These are phyloP conservation scores for Prototheca wickerhamii DNA, from an alignment of 163 green algal species.

Conservation along the genomic window DNA sequence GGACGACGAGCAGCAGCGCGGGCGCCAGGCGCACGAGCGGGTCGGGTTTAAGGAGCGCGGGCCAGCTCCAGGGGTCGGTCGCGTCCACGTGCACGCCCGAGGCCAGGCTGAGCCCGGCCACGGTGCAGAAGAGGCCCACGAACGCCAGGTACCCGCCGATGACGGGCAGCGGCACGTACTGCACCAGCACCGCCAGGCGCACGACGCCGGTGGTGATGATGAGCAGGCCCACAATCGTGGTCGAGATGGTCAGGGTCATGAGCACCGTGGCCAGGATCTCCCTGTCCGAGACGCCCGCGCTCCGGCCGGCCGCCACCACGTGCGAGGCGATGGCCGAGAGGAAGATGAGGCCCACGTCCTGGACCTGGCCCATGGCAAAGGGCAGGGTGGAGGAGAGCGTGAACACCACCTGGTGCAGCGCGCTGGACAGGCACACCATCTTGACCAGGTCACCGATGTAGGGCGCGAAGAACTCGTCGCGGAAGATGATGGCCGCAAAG, in stretches of 20 bases:
- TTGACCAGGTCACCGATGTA: constrained; percentile 58
- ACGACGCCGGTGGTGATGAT: constrained; percentile 15
- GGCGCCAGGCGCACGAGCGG: constrained; percentile 51
- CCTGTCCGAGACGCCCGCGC: constrained; percentile 2
- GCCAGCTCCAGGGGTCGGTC: constrained; percentile 26
- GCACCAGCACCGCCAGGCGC: constrained; percentile 41
- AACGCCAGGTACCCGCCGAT: constrained; percentile 75
- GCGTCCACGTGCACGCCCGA: constrained; percentile 23
- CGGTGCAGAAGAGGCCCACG: constrained; percentile 64
- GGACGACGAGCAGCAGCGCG: constrained; percentile 17
- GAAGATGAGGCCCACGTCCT: constrained; percentile 71
- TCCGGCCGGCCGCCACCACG: constrained; percentile 2
- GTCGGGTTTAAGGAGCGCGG: constrained; percentile 23
- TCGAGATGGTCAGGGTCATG: constrained; percentile 51
- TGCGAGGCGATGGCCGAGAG: constrained; percentile 60
- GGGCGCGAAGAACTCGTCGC: constrained; percentile 40
- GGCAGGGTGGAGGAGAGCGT: constrained; percentile 45
- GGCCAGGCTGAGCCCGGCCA: constrained; percentile 36
- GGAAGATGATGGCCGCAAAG: constrained; percentile 29
- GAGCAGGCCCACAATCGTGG: constrained; percentile 43
- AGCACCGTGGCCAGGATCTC: constrained; percentile 52
- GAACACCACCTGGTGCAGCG: constrained; percentile 67
- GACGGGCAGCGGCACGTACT: constrained; percentile 74
- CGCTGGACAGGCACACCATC: constrained; percentile 67
- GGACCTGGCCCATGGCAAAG: constrained; percentile 63